Conservation (phyloP, 805 yeast species). For the Candida oleophila region DNA sequence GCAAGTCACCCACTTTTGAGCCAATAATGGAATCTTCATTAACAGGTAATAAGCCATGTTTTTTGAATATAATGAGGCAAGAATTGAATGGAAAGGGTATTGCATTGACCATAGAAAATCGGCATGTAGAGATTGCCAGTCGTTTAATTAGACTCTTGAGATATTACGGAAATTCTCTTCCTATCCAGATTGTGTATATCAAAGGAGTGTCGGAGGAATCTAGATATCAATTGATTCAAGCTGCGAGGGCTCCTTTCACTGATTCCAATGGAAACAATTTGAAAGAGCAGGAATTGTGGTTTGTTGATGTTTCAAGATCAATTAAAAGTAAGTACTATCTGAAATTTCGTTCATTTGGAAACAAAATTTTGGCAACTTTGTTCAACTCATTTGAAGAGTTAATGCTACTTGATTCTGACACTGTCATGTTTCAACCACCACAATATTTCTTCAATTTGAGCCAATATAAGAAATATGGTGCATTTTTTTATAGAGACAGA, state of each 20-base stretch:
- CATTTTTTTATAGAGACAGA: constrained; percentile 30
- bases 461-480: constrained; percentile 32
- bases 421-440: constrained; percentile 43
- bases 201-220: constrained; percentile 25
- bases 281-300: constrained; percentile 30
- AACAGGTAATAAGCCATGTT: constrained; percentile 1
- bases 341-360: constrained; percentile 44
- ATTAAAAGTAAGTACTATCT: constrained; percentile 11
- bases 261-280: constrained; percentile 5
- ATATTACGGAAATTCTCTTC: constrained; percentile 25
- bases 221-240: constrained; percentile 17
- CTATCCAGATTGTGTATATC: constrained; percentile 30
- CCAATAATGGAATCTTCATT: neutral
- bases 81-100: constrained; percentile 30
- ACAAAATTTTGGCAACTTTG: constrained; percentile 46
- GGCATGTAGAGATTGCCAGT: constrained; percentile 19
- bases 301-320: constrained; percentile 25
- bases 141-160: constrained; percentile 28
- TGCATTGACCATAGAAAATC: constrained; percentile 29
- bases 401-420: constrained; percentile 53
- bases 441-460: constrained; percentile 26
- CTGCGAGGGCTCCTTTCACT: constrained; percentile 13
- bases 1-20: neutral
- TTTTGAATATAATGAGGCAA: constrained; percentile 10
- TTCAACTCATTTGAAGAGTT: constrained; percentile 51